These are phyloP conservation scores for Suhomyces choctaworum DNA, from an alignment of 1,139 yeast species.

Conservation along the genomic window DNA sequence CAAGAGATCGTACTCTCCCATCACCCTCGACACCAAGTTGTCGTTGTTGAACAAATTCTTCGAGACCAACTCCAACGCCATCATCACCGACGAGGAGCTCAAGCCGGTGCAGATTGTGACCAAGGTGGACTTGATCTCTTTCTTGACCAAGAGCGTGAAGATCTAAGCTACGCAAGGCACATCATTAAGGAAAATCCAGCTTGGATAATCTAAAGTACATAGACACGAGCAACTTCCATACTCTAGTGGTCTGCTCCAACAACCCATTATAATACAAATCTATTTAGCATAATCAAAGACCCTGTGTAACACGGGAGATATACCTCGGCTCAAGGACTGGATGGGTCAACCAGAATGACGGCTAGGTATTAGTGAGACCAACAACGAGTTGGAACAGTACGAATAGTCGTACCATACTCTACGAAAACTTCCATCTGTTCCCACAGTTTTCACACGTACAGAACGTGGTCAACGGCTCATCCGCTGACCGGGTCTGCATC, in stretches of 20 bases:
- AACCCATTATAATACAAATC: constrained; percentile 12
- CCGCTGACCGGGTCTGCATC: constrained; percentile 97
- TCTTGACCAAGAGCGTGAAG: constrained; percentile 46
- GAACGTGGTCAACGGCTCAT: constrained; percentile 96
- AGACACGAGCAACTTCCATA: too few species aligned
- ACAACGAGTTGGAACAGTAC: too few species aligned
- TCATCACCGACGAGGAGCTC: constrained; percentile 70
- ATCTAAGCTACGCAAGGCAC: too few species aligned
- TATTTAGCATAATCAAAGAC: constrained; percentile 5
- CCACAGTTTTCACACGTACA: constrained; percentile 98
- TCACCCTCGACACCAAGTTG: constrained; percentile 69
- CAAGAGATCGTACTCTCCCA: constrained; percentile 66
- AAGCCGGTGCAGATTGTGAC: constrained; percentile 85
- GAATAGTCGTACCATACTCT: too few species aligned
- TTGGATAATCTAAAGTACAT: too few species aligned
- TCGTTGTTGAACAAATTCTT: constrained; percentile 74
- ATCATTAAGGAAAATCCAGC: too few species aligned
- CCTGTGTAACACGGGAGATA: constrained; percentile 1
- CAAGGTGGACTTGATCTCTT: constrained; percentile 80
- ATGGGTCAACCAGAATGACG: too few species aligned
- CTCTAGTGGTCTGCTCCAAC: too few species aligned
- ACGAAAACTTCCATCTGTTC: constrained; percentile 94
- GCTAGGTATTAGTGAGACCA: too few species aligned
- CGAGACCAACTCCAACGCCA: constrained; percentile 84
- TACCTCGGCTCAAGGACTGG: too few species aligned